Evolutionary conservation across 2,329 filamentous ascomycete genomes (phyloP).

Genomic region (Paradendryphiella salina): DNA sequence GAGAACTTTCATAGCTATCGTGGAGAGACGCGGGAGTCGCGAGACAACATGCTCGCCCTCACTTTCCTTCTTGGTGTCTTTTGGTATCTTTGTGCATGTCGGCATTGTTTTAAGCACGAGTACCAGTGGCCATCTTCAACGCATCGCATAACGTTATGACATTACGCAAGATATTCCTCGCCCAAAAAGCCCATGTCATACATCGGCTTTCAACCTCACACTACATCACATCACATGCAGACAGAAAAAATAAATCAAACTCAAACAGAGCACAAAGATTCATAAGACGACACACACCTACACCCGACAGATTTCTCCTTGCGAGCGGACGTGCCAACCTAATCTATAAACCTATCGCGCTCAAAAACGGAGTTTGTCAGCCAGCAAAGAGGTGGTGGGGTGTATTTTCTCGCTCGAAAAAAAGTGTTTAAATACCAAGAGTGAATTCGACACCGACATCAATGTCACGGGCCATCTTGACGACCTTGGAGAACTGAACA

Average conservation of each 20-base stretch:
- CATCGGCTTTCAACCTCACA: too few species aligned
- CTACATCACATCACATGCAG: too few species aligned
- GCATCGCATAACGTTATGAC: too few species aligned
- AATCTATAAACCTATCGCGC: conserved; percentile 4
- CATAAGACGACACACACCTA: not conserved
- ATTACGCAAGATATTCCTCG: too few species aligned
- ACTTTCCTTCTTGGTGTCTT: too few species aligned
- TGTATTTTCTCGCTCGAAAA: conserved; percentile 4
- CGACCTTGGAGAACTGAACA: conserved; percentile 98
- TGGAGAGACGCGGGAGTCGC: too few species aligned
- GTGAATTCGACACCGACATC: conserved; percentile 77
- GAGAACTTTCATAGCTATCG: too few species aligned
- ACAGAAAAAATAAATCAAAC: not conserved
- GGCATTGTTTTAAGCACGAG: too few species aligned
- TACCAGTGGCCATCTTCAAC: too few species aligned
- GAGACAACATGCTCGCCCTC: too few species aligned
- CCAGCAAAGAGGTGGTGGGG: not conserved
- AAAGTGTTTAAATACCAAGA: conserved; percentile 70
- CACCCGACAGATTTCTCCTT: not conserved
- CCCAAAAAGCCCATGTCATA: too few species aligned
- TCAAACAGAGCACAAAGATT: not conserved
- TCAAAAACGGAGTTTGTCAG: conserved; percentile 5
- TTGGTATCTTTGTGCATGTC: too few species aligned
- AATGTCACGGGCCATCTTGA: conserved; percentile 97
- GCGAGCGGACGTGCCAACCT: not conserved